Evolutionary conservation across 192 early-diverging fungal genomes (phyloP).

Genomic region (Backusella macrospora): DNA sequence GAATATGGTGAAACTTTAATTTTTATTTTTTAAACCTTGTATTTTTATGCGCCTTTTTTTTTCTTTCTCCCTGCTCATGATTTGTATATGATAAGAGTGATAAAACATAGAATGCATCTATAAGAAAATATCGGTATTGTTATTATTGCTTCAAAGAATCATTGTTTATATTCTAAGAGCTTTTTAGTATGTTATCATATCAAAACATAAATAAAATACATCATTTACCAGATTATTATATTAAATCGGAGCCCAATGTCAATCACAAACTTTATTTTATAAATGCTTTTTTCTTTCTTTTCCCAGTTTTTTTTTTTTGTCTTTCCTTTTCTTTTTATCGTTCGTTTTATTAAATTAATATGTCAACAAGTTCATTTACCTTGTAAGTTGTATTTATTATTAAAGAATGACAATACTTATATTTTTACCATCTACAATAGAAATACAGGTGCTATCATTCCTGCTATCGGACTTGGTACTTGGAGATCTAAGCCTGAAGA

Average conservation of each 20-base stretch:
- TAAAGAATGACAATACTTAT: background rate
- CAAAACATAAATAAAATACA: too few relatives aligned
- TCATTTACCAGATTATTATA: background rate
- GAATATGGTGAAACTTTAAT: background rate
- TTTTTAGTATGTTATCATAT: too few relatives aligned
- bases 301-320: background rate
- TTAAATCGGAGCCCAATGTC: conserved; percentile 10
- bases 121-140: too few relatives aligned
- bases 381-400: background rate
- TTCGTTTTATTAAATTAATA: background rate
- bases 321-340: background rate
- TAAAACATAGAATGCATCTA: too few relatives aligned
- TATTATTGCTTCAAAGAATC: too few relatives aligned
- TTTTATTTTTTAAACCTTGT: background rate
- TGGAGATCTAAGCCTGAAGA: conserved; percentile 61
- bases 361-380: conserved; percentile 3
- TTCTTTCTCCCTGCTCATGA: background rate
- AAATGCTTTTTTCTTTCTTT: conserved; percentile 1
- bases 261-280: conserved; percentile 1
- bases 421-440: conserved; percentile 9
- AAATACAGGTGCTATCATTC: conserved; percentile 68
- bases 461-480: conserved; percentile 50
- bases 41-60: background rate
- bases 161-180: too few relatives aligned
- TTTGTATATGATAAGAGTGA: too few relatives aligned